Evolutionary conservation across 1,139 yeast species (phyloP), one percentile per base, ranked within the genome.

Genomic region (Sugiyamaella pinicola): DNA sequence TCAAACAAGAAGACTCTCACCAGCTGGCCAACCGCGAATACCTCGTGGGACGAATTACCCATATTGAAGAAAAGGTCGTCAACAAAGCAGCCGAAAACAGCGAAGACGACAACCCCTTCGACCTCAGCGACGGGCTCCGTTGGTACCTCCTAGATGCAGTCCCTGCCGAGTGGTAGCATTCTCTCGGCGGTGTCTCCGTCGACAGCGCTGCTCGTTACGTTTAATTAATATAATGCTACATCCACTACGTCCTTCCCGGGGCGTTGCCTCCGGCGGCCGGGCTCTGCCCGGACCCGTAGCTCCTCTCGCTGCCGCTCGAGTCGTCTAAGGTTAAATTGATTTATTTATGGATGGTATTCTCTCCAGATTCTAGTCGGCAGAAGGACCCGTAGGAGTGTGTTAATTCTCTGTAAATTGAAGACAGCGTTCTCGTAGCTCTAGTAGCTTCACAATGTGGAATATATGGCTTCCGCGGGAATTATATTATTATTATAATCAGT

Each of bases 1-100:
- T 87, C 60, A 77, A 81, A 53, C 75, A 74, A 38, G 61, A 62
- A 51, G 60, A 61, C 5, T 64, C 67, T 24, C 68, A 61, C 57
- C 75, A 52, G 62, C 68, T 57, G 69, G 68, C 45, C 69, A 58
- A 59, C 38, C 63, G 83, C 51, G 95, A 87, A 59, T 87, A 93
- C 88, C 73, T 87, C 61, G 85, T 87, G 24, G 91, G 85, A 0
- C 71, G 85, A 44, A 80, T 87, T 10, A 64, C 70, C 9, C 68
- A 66, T 19, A 77, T 87, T 40, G 78, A 75, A 52, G 80, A 80
- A 59, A 71, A 67, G 9, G 63, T 67, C 7, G 74, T 70, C 2
- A 64, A 63, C 47, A 54, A 64, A 26, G 60, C 61, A 3, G 60
- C 61, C 5, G 50, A 46, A 13, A 64, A 58, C 33, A 44, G 50